These are phyloP conservation scores for Phytopythium chamaehyphon DNA, from an alignment of 352 stramenopile genomes.

Conservation along the genomic window DNA sequence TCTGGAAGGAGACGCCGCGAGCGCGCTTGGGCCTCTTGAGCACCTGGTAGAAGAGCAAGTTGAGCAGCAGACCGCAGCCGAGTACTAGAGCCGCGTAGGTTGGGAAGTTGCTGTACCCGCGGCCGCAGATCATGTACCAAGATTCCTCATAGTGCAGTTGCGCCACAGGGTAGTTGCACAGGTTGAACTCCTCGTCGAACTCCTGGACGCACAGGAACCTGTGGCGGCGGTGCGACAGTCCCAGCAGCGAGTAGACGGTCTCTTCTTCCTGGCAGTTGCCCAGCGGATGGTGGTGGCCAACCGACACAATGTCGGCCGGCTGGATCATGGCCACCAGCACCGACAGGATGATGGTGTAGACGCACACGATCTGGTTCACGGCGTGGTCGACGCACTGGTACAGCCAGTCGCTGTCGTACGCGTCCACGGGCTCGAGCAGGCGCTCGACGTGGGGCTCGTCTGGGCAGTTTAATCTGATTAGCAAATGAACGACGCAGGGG, in stretches of 20 bases:
- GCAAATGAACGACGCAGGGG: too few relatives aligned
- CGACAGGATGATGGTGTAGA: slow-evolving; percentile 57
- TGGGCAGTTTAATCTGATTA: slow-evolving; percentile 5
- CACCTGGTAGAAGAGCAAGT: slow-evolving; percentile 63
- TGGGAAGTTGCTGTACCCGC: slow-evolving; percentile 47
- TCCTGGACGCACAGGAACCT: slow-evolving; percentile 73
- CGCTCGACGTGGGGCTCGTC: slow-evolving; percentile 52
- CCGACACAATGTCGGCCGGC: slow-evolving; percentile 64
- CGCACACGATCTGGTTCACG: slow-evolving; percentile 76
- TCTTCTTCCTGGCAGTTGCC: slow-evolving; percentile 66
- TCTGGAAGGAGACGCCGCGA: slow-evolving; percentile 53
- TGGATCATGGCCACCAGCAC: slow-evolving; percentile 61
- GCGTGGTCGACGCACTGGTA: slow-evolving; percentile 75
- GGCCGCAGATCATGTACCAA: slow-evolving; percentile 86
- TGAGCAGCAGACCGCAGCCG: slow-evolving; percentile 37
- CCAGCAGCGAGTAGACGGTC: slow-evolving; percentile 55
- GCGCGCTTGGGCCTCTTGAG: slow-evolving; percentile 68
- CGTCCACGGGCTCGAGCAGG: slow-evolving; percentile 51
- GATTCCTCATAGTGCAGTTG: slow-evolving; percentile 68
- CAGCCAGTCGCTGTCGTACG: slow-evolving; percentile 81
- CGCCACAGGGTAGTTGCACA: slow-evolving; percentile 78
- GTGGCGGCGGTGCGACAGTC: slow-evolving; percentile 46
- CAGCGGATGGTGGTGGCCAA: slow-evolving; percentile 69
- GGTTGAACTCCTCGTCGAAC: slow-evolving; percentile 81
- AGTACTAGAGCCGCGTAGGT: slow-evolving; percentile 48